Conservation (phyloP, 148 eudicot genomes). For the Rhododendron williamsianum region DNA sequence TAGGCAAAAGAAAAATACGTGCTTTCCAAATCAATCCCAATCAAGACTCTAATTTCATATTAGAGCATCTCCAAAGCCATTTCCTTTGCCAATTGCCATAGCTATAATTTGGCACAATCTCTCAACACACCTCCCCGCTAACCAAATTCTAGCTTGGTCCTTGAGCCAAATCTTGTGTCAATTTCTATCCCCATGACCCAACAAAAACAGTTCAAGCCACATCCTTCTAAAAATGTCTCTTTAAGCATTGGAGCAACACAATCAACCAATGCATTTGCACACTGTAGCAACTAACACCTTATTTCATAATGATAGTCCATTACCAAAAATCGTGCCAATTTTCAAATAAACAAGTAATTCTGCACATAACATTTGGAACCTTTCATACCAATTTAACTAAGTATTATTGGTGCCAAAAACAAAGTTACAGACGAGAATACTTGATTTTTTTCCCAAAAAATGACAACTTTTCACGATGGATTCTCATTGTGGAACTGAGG, state of each 20-base stretch:
- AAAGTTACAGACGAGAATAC: no score
- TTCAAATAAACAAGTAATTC: no score
- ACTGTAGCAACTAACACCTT: neutral
- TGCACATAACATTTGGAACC: no score
- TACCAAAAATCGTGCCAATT: no score
- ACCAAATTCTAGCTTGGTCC: neutral
- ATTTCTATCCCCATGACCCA: neutral
- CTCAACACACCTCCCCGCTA: neutral
- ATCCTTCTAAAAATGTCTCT: neutral
- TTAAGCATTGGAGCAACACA: neutral
- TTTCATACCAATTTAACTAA: no score
- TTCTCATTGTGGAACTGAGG: neutral
- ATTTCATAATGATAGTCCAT: no score
- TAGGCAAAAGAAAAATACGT: neutral
- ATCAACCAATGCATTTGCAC: neutral
- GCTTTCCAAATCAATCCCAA: neutral
- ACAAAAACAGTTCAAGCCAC: neutral
- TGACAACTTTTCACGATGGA: neutral
- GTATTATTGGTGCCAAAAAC: no score
- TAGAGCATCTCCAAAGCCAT: neutral
- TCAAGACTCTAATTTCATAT: neutral
- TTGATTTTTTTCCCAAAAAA: neutral
- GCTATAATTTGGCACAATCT: neutral
- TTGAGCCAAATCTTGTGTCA: neutral
- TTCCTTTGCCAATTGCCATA: neutral